Percentiles rank a stretch among this genome's conserved stretches.
Conservation (phyloP, 2,329 filamentous ascomycete species). For the Sphaceloma murrayae region DNA sequence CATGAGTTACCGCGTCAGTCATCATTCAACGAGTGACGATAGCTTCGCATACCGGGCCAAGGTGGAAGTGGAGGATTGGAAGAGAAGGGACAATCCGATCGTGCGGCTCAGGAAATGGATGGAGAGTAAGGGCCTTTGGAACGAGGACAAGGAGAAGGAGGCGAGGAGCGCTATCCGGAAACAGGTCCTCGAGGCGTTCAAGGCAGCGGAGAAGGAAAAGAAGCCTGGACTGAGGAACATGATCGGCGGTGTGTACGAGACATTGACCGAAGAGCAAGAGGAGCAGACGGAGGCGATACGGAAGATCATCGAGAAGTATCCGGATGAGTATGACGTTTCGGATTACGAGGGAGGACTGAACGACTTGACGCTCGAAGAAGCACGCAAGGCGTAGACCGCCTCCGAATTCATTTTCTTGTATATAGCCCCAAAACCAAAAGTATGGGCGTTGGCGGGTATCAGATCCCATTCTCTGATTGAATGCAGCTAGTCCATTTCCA, state of each 20-base stretch:
- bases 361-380: constrained; percentile 40
- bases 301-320: constrained; percentile 73
- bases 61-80: constrained; percentile 93
- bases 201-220: constrained; percentile 71
- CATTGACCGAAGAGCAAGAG: constrained; percentile 67
- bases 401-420: background rate
- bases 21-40: constrained; percentile 95
- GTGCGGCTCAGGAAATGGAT: constrained; percentile 82
- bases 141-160: constrained; percentile 70
- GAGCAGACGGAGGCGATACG: constrained; percentile 68
- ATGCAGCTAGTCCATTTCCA: constrained; percentile 36
- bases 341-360: constrained; percentile 65
- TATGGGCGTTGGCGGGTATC: constrained; percentile 5
- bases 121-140: constrained; percentile 73
- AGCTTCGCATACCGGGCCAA: constrained; percentile 90
- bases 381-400: constrained; percentile 5
- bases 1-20: constrained; percentile 95
- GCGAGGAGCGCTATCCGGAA: constrained; percentile 57
- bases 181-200: constrained; percentile 74
- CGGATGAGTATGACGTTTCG: constrained; percentile 78
- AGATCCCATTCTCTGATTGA: too few relatives aligned
- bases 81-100: constrained; percentile 78
- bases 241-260: constrained; percentile 86
- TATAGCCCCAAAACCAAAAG: constrained; percentile 5
- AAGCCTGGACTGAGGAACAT: constrained; percentile 61